Conservation (phyloP, 441 rosid genomes). For the Eutrema salsugineum region DNA sequence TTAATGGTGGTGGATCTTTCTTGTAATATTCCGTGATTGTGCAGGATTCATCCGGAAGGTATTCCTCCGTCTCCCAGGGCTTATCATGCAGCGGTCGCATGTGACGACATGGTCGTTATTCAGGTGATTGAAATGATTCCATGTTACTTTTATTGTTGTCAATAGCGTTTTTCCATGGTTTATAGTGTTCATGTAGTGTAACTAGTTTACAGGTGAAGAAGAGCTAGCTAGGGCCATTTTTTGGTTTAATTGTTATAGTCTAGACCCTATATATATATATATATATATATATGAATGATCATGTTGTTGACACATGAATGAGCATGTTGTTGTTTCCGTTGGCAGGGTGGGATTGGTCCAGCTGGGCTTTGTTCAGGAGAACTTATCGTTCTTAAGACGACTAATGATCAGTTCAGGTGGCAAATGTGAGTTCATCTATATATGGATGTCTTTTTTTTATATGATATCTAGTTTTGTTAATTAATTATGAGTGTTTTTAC, state of each 20-base stretch:
- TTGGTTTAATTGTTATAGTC: no score
- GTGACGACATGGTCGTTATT: constrained; percentile 64
- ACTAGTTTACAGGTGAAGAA: no score
- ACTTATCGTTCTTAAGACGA: constrained; percentile 69
- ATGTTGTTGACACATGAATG: not conserved
- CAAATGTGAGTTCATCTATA: constrained; percentile 50
- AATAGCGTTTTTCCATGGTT: no score
- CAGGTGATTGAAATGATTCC: constrained; percentile 62
- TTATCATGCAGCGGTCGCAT: constrained; percentile 75
- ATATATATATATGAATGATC: not conserved
- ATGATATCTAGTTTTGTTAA: not conserved
- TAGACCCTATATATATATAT: not conserved
- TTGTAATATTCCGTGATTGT: not conserved
- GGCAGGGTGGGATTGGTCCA: constrained; percentile 94
- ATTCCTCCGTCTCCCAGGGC: constrained; percentile 92
- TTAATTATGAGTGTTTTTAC: not conserved
- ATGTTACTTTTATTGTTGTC: no score
- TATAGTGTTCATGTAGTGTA: no score
- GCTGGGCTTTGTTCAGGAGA: constrained; percentile 83
- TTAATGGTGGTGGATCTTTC: not conserved
- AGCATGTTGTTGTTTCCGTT: constrained; percentile 10
- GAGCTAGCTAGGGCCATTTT: no score
- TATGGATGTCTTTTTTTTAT: not conserved
- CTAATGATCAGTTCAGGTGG: constrained; percentile 67
- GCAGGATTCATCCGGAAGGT: constrained; percentile 67